Evolutionary conservation across 2,329 filamentous ascomycete species (phyloP).

Genomic region (Colletotrichum plurivorum): DNA sequence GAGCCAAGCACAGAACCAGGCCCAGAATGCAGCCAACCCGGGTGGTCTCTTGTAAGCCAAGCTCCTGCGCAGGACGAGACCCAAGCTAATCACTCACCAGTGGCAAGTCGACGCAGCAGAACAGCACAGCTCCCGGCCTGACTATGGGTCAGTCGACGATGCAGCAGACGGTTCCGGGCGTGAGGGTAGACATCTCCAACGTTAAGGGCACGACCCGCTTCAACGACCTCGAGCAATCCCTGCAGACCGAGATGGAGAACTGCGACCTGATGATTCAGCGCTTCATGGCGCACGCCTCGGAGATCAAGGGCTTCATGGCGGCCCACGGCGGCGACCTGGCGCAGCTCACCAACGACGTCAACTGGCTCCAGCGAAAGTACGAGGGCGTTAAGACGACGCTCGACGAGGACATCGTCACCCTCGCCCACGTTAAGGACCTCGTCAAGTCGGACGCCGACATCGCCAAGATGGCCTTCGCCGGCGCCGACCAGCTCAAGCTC

Average conservation of each 20-base stretch:
- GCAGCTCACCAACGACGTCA: slow-evolving; percentile 61
- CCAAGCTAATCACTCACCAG: slow-evolving; percentile 12
- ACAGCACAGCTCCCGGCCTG: slow-evolving; percentile 49
- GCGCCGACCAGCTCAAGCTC: slow-evolving; percentile 81
- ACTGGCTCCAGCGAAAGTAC: slow-evolving; percentile 66
- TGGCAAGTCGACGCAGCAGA: slow-evolving; percentile 35
- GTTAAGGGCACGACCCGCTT: slow-evolving; percentile 91
- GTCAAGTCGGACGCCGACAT: slow-evolving; percentile 77
- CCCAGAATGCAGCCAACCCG: slow-evolving; percentile 40
- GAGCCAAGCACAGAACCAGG: slow-evolving; percentile 47
- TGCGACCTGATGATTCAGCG: slow-evolving; percentile 86
- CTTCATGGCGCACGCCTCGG: slow-evolving; percentile 83
- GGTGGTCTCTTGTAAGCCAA: slow-evolving; percentile 50
- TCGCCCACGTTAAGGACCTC: slow-evolving; percentile 73
- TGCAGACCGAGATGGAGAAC: slow-evolving; percentile 82
- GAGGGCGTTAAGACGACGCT: slow-evolving; percentile 60
- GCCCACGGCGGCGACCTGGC: slow-evolving; percentile 65
- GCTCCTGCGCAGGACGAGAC: not conserved
- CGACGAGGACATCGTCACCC: slow-evolving; percentile 71
- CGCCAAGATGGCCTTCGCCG: slow-evolving; percentile 79
- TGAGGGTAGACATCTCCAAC: slow-evolving; percentile 83
- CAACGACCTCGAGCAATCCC: slow-evolving; percentile 86
- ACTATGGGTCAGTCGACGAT: slow-evolving; percentile 66
- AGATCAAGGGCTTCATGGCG: slow-evolving; percentile 79
- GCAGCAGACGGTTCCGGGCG: slow-evolving; percentile 75